Evolutionary conservation across 1,139 yeast species (phyloP).

Genomic region (Wickerhamiella infanticola): DNA sequence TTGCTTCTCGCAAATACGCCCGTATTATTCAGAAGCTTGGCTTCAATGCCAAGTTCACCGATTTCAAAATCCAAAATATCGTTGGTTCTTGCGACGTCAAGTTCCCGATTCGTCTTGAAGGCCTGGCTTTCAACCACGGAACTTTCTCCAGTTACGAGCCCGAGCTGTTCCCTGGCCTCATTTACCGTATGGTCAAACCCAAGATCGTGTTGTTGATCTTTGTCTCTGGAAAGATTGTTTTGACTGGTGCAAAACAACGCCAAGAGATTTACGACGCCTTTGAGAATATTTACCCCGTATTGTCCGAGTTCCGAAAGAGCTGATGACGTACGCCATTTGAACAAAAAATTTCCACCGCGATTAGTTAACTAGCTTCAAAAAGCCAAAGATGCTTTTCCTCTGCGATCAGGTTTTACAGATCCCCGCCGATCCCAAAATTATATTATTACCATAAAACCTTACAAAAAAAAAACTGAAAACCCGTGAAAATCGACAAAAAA

Average conservation of each 20-base stretch:
- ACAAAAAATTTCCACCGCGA: too few species aligned
- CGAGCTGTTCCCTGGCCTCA: constrained; percentile 93
- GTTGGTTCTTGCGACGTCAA: constrained; percentile 96
- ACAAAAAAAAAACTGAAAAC: too few species aligned
- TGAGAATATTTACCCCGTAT: constrained; percentile 94
- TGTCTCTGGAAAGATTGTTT: constrained; percentile 93
- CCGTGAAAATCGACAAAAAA: too few species aligned
- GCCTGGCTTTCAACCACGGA: constrained; percentile 95
- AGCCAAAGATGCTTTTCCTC: not conserved
- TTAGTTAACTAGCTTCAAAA: too few species aligned
- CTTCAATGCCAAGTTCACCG: constrained; percentile 80
- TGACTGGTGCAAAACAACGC: constrained; percentile 98
- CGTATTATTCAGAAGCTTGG: constrained; percentile 96
- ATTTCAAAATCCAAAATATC: constrained; percentile 92
- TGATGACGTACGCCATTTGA: constrained; percentile 17
- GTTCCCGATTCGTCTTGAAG: constrained; percentile 94
- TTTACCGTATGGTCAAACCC: constrained; percentile 99
- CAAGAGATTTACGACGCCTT: constrained; percentile 97
- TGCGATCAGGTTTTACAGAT: too few species aligned
- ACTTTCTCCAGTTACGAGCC: constrained; percentile 98
- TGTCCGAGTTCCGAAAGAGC: constrained; percentile 91
- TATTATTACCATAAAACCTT: too few species aligned
- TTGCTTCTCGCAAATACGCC: constrained; percentile 95
- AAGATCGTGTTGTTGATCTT: constrained; percentile 89
- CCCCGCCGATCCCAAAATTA: too few species aligned